Evolutionary conservation across 73 alveolate species (phyloP).

Genomic region (Tetrahymena thermophila): DNA sequence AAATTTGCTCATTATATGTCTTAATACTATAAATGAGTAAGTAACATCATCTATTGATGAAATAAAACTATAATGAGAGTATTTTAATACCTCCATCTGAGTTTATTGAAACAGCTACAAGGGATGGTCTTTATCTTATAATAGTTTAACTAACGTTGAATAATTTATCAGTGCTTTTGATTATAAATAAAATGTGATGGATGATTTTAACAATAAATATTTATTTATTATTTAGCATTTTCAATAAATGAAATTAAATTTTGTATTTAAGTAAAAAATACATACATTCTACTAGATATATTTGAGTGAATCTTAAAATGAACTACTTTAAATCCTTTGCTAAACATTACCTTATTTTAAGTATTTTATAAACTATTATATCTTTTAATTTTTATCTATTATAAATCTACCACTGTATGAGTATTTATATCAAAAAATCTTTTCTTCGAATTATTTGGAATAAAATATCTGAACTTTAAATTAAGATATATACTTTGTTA

Average conservation of each 20-base stretch:
- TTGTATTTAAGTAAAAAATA: neutral
- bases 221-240: neutral
- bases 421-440: neutral
- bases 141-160: neutral
- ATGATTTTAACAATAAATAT: neutral
- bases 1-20: neutral
- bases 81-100: neutral
- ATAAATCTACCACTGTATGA: neutral
- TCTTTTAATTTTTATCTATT: neutral
- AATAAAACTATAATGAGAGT: neutral
- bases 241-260: neutral
- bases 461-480: neutral
- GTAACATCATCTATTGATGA: too few relatives aligned
- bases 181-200: neutral
- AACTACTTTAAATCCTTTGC: neutral
- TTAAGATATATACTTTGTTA: neutral
- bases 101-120: neutral
- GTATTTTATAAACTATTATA: neutral
- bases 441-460: neutral
- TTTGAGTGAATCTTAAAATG: neutral
- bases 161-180: neutral
- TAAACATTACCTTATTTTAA: neutral
- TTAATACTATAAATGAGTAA: too few relatives aligned
- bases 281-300: neutral
- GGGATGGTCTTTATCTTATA: neutral